phyloP scores from a whole-genome alignment of 345 rosid genomes.

The Syzygium jambos region DNA sequence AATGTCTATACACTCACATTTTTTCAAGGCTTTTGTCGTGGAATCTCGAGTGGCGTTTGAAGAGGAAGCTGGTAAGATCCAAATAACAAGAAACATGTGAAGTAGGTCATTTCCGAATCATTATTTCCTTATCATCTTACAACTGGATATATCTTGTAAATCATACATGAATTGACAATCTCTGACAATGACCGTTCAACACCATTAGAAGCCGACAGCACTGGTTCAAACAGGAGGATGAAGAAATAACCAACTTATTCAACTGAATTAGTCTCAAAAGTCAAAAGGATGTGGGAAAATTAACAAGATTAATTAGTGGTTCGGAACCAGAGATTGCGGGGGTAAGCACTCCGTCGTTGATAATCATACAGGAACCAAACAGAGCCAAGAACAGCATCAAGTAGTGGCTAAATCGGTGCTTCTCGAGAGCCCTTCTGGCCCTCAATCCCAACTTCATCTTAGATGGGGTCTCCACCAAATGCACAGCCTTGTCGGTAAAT shows the following conservation, averaged over 20 bases:
- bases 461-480: conserved; percentile 10
- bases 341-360: conserved; percentile 47
- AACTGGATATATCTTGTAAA: neutral
- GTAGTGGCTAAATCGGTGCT: conserved; percentile 33
- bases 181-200: conserved; percentile 29
- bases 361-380: conserved; percentile 55
- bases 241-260: neutral
- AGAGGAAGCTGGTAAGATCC: conserved; percentile 26
- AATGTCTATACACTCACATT: conserved; percentile 26
- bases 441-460: conserved; percentile 23
- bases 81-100: neutral
- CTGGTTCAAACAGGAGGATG: conserved; percentile 15
- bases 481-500: conserved; percentile 10
- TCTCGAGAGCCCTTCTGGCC: conserved; percentile 31
- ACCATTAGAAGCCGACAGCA: conserved; percentile 43
- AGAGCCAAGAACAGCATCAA: conserved; percentile 41
- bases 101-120: neutral
- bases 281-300: neutral
- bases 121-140: neutral
- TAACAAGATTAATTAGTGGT: neutral
- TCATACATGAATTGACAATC: conserved; percentile 31
- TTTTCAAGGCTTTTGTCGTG: conserved; percentile 7
- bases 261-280: neutral
- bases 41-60: conserved; percentile 2
- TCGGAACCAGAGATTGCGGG: conserved; percentile 55